Conservation (phyloP, 2,329 filamentous ascomycete genomes). For the Phialemonium atrogriseum region DNA sequence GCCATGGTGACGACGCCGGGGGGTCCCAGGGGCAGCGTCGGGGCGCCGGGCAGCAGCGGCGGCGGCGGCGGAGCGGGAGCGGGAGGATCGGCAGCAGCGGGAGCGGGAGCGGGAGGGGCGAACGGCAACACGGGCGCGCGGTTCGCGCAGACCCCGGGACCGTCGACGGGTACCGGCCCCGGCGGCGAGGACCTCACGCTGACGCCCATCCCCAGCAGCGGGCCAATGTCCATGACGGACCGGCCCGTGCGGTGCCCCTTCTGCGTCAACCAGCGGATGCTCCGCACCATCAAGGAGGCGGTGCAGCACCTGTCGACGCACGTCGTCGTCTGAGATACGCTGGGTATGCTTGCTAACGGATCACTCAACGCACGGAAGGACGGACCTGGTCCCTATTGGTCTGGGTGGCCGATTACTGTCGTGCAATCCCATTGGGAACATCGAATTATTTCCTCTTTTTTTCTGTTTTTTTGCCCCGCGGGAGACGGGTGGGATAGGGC, state of each 20-base stretch:
- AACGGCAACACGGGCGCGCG: too few species aligned
- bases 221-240: conserved; percentile 35
- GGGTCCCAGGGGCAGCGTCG: neutral
- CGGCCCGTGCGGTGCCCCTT: conserved; percentile 49
- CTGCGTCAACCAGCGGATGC: conserved; percentile 53
- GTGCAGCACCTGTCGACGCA: conserved; percentile 56
- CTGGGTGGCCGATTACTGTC: too few species aligned
- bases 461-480: too few species aligned
- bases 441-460: too few species aligned
- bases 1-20: too few species aligned
- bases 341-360: neutral
- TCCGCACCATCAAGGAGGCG: conserved; percentile 51
- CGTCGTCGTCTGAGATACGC: conserved; percentile 38
- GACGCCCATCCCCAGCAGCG: conserved; percentile 45
- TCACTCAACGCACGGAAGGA: too few species aligned
- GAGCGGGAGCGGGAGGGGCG: too few species aligned
- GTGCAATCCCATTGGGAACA: too few species aligned
- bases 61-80: conserved; percentile 4
- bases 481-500: too few species aligned
- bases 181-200: conserved; percentile 35
- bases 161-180: conserved; percentile 10
- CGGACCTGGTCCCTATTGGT: too few species aligned
- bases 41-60: conserved; percentile 1
- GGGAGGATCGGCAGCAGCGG: conserved; percentile 12
- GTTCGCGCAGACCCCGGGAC: too few species aligned